phyloP scores from a whole-genome alignment of 2,329 filamentous ascomycete species.

The Colletotrichum neosansevieriae region DNA sequence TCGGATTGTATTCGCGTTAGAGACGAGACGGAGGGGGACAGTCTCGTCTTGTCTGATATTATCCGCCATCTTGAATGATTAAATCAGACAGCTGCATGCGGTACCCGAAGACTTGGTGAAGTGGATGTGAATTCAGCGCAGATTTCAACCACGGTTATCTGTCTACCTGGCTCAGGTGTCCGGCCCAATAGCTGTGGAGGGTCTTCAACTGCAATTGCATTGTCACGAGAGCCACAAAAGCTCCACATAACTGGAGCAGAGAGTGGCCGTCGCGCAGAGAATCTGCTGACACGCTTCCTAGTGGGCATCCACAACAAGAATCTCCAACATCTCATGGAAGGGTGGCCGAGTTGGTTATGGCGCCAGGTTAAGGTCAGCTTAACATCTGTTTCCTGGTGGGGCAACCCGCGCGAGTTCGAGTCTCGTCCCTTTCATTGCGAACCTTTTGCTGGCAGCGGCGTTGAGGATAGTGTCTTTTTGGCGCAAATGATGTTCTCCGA shows the following conservation, averaged over 20 bases:
- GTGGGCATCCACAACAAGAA: accelerated
- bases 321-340: constrained; percentile 4
- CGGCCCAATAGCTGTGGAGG: neutral
- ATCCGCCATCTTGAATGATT: neutral
- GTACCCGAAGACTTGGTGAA: no score
- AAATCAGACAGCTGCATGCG: accelerated
- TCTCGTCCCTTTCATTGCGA: neutral
- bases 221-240: neutral
- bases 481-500: no score
- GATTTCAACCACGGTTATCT: no score
- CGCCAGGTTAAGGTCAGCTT: constrained; percentile 24
- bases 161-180: no score
- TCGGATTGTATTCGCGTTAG: neutral
- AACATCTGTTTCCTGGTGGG: constrained; percentile 27
- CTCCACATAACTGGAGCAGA: constrained; percentile 8
- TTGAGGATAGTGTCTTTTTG: no score
- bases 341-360: constrained; percentile 29
- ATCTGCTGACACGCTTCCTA: neutral
- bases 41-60: neutral
- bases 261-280: neutral
- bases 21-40: constrained; percentile 1
- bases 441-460: neutral
- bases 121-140: no score
- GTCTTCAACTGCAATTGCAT: neutral
- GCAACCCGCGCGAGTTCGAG: constrained; percentile 27